Conservation (phyloP, 805 yeast genomes). For the Wickerhamomyces xylosicus region DNA sequence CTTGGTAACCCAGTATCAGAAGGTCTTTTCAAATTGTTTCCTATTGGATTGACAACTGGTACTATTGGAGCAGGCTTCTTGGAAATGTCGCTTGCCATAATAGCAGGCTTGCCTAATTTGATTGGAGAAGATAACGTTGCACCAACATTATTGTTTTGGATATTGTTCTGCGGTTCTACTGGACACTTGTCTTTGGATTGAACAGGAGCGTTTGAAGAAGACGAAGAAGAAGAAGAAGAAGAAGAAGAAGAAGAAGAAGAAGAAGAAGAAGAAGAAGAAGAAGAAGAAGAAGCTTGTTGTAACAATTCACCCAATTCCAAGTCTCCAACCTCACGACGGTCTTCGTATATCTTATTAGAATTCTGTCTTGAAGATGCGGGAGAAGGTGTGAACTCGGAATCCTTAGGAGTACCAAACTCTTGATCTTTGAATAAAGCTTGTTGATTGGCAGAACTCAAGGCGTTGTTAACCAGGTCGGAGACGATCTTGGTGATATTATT, state of each 20-base stretch:
- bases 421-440: neutral
- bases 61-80: no score
- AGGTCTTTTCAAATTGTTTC: neutral
- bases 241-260: neutral
- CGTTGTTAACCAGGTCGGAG: conserved; percentile 16
- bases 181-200: conserved; percentile 5
- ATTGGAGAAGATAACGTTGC: neutral
- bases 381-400: neutral
- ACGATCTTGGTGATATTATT: conserved; percentile 18
- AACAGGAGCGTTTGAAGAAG: neutral
- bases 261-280: neutral
- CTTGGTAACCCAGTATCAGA: conserved; percentile 12
- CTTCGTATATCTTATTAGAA: neutral
- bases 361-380: neutral
- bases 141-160: no score
- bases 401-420: neutral
- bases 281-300: neutral
- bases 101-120: neutral
- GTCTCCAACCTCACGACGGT: neutral
- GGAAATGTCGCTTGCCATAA: no score
- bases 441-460: conserved; percentile 4
- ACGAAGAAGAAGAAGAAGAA: no score
- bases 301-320: neutral
- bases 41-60: neutral
- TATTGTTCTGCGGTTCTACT: conserved; percentile 9